These are phyloP conservation scores for Teratosphaeria zuluensis DNA, from an alignment of 2,329 filamentous ascomycete genomes.

Conservation along the genomic window DNA sequence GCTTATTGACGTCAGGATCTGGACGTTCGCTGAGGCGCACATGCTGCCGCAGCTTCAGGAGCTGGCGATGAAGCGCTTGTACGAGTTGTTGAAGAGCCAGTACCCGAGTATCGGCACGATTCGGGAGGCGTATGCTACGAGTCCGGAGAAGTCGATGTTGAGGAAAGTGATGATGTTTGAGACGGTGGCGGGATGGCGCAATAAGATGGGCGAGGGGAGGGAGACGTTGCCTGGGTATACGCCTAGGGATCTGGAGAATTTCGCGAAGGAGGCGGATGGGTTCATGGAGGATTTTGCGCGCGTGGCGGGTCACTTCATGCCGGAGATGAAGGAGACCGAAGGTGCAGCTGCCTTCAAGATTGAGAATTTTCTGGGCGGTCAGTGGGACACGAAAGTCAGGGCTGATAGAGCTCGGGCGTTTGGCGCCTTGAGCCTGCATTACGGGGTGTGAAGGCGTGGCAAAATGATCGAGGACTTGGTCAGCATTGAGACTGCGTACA, in stretches of 20 bases:
- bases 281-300: neutral
- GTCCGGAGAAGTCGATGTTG: neutral
- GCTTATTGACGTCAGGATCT: neutral
- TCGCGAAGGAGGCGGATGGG: neutral
- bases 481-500: no score
- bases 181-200: neutral
- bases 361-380: no score
- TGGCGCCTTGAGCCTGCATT: no score
- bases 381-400: no score
- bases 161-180: neutral
- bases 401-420: no score
- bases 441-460: no score
- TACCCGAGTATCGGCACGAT: neutral
- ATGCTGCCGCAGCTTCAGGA: neutral
- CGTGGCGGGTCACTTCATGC: neutral
- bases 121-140: neutral
- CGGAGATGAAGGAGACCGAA: neutral
- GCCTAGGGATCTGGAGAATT: neutral
- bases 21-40: neutral
- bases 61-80: neutral
- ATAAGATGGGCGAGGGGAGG: neutral
- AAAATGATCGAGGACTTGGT: no score
- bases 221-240: neutral
- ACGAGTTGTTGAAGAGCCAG: neutral
- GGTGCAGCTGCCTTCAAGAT: no score